phyloP scores from a whole-genome alignment of 2,329 filamentous ascomycete genomes.

The Colletotrichum simmondsii region DNA sequence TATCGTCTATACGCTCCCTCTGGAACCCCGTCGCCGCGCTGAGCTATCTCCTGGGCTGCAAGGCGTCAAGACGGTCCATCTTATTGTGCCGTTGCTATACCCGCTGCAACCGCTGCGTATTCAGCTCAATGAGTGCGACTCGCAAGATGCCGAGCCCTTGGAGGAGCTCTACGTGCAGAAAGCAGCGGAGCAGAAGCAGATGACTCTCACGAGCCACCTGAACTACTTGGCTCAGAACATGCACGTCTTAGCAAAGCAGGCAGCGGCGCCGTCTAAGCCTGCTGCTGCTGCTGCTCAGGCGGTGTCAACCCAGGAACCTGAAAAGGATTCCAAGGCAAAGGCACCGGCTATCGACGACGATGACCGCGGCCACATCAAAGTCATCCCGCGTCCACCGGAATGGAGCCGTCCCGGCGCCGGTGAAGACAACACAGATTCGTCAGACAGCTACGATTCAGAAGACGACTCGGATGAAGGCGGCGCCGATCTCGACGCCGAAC shows the following conservation, averaged over 20 bases:
- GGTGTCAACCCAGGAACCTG: conserved; percentile 28
- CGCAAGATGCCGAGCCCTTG: conserved; percentile 68
- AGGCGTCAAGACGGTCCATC: conserved; percentile 70
- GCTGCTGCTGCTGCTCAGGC: conserved; percentile 27
- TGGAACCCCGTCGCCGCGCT: conserved; percentile 71
- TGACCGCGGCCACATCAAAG: conserved; percentile 73
- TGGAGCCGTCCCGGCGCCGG: conserved; percentile 71
- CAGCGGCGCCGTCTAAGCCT: conserved; percentile 39
- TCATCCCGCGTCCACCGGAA: conserved; percentile 82
- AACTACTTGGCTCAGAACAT: conserved; percentile 81
- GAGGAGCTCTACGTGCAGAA: conserved; percentile 74
- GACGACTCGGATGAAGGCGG: conserved; percentile 60
- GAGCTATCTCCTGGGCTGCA: conserved; percentile 72
- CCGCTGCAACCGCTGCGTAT: conserved; percentile 76
- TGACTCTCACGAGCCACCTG: conserved; percentile 77
- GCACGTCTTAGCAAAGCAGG: conserved; percentile 71
- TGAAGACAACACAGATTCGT: conserved; percentile 57
- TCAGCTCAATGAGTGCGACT: conserved; percentile 72
- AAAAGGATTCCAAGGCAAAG: conserved; percentile 37
- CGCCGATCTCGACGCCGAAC: conserved; percentile 48
- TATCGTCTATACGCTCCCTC: conserved; percentile 74
- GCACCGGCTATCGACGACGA: conserved; percentile 41
- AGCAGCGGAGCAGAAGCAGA: conserved; percentile 64
- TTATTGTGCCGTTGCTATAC: conserved; percentile 78
- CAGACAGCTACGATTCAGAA: conserved; percentile 55